Evolutionary conservation across 257 asterid species (phyloP).

Genomic region (Solanum sitiens): DNA sequence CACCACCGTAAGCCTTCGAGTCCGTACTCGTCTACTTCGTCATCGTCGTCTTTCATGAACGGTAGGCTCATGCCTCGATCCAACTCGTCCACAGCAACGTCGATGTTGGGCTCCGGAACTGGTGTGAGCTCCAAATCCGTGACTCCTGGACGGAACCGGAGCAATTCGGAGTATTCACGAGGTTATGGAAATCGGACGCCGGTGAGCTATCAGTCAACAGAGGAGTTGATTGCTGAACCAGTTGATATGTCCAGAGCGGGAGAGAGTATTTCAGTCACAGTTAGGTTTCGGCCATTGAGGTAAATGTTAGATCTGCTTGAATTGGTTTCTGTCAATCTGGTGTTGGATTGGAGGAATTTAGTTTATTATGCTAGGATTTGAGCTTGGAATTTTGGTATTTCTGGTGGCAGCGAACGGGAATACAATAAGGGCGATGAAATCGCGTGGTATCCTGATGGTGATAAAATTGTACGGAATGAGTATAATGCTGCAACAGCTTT

Average conservation of each 20-base stretch:
- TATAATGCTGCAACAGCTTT: conserved; percentile 75
- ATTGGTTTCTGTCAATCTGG: conserved; percentile 17
- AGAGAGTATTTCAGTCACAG: conserved; percentile 90
- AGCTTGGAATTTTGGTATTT: conserved; percentile 14
- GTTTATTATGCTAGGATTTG: conserved; percentile 23
- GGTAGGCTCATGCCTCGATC: conserved; percentile 55
- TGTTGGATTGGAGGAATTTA: conserved; percentile 9
- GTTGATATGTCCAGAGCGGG: conserved; percentile 58
- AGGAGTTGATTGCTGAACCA: conserved; percentile 58
- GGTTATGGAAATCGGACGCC: conserved; percentile 36
- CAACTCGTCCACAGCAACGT: conserved; percentile 53
- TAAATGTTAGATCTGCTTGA: conserved; percentile 53
- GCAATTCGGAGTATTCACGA: conserved; percentile 27
- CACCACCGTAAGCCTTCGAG: conserved; percentile 56
- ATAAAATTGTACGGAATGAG: conserved; percentile 81
- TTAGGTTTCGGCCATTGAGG: conserved; percentile 96
- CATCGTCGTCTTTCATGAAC: conserved; percentile 80
- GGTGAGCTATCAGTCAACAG: conserved; percentile 51
- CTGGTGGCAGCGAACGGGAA: conserved; percentile 72
- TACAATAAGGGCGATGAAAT: conserved; percentile 86
- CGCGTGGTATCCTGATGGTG: conserved; percentile 86
- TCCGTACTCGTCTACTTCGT: conserved; percentile 81
- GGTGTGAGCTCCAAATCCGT: conserved; percentile 50
- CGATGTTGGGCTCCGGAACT: conserved; percentile 40
- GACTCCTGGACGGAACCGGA: conserved; percentile 37